Percentiles rank a stretch among this genome's conserved stretches.
Conservation (phyloP, 331 rosid species). For the Cucumis variabilis region DNA sequence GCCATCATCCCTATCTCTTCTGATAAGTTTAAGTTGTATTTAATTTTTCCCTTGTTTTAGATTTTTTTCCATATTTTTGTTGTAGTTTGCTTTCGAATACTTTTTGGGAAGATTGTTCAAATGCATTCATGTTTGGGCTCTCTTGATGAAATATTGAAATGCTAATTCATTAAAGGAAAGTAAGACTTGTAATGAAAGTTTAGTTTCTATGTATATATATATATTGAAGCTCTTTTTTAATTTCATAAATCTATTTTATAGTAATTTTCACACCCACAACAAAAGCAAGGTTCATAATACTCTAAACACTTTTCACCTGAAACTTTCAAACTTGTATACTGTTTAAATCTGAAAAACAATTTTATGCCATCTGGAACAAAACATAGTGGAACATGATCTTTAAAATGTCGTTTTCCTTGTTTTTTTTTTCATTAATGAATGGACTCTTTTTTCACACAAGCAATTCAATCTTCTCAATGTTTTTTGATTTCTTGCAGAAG, state of each 20-base stretch:
- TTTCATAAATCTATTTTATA: neutral
- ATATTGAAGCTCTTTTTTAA: neutral
- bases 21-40: too few relatives aligned
- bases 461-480: too few relatives aligned
- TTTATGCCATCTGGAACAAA: neutral
- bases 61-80: too few relatives aligned
- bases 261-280: conserved; percentile 59
- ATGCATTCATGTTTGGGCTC: neutral
- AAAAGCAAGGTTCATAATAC: conserved; percentile 77
- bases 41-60: too few relatives aligned
- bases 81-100: too few relatives aligned
- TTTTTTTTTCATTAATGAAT: too few relatives aligned
- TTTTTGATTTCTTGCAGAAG: too few relatives aligned
- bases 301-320: conserved; percentile 11
- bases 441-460: too few relatives aligned
- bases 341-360: neutral
- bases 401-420: too few relatives aligned
- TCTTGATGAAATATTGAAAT: neutral
- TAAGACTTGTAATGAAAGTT: neutral
- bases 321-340: neutral
- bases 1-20: too few relatives aligned
- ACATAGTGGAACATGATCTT: too few relatives aligned
- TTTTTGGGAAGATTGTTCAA: conserved; percentile 56
- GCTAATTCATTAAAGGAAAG: neutral
- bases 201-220: neutral